Percentiles rank a stretch among this genome's conserved stretches.
These are phyloP conservation scores for Pezicula carpinea DNA, from an alignment of 2,329 filamentous ascomycete genomes.

Conservation along the genomic window DNA sequence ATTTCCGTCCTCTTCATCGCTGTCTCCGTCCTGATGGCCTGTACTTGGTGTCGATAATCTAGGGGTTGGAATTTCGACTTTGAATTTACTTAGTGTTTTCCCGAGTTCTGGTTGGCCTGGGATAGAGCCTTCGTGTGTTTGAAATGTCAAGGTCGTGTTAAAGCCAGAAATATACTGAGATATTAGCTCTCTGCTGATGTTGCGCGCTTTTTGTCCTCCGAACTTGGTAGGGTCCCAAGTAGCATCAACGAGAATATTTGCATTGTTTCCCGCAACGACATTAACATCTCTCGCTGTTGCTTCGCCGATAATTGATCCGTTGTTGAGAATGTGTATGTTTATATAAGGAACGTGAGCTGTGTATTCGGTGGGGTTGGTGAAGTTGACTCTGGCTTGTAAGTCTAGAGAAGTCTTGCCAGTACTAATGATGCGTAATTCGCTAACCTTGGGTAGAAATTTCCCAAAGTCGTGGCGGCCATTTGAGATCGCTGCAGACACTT, in stretches of 20 bases:
- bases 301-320: slow-evolving; percentile 71
- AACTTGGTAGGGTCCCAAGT: slow-evolving; percentile 67
- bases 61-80: slow-evolving; percentile 68
- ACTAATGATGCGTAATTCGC: slow-evolving; percentile 65
- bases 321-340: slow-evolving; percentile 70
- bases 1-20: slow-evolving; percentile 35
- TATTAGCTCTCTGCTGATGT: slow-evolving; percentile 66
- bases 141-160: slow-evolving; percentile 76
- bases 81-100: slow-evolving; percentile 65
- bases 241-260: slow-evolving; percentile 60
- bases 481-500: slow-evolving; percentile 49
- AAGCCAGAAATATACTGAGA: slow-evolving; percentile 84
- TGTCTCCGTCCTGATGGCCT: slow-evolving; percentile 32
- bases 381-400: slow-evolving; percentile 68
- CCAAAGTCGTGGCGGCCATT: slow-evolving; percentile 40
- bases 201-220: slow-evolving; percentile 56
- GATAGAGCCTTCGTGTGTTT: slow-evolving; percentile 66
- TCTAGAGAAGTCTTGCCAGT: slow-evolving; percentile 68
- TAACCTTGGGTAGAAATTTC: slow-evolving; percentile 56
- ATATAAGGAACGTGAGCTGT: slow-evolving; percentile 76
- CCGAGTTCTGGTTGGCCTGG: slow-evolving; percentile 70
- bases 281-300: slow-evolving; percentile 60
- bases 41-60: slow-evolving; percentile 54
- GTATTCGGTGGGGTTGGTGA: slow-evolving; percentile 89
- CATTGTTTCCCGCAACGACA: slow-evolving; percentile 67